A percentile compares a stretch with the other conserved stretches of the same genome.
Conservation (phyloP, 2,329 filamentous ascomycete species). For the Tolypocladium tropicale region DNA sequence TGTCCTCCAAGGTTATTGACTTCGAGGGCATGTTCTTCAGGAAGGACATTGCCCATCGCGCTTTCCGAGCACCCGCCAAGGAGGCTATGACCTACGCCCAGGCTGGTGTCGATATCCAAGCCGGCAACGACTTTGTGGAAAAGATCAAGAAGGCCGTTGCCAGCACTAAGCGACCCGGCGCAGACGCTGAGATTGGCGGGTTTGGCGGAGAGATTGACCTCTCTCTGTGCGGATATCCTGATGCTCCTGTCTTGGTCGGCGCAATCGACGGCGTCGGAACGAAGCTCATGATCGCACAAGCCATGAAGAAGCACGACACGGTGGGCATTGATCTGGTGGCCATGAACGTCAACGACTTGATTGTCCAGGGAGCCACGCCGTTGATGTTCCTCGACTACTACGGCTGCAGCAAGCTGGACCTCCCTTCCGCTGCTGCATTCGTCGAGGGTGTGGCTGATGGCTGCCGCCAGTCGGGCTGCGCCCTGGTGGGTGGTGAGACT, state of each 20-base stretch:
- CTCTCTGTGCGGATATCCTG: conserved; percentile 59
- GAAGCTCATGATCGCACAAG: conserved; percentile 92
- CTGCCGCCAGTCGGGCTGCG: conserved; percentile 75
- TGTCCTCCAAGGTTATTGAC: conserved; percentile 55
- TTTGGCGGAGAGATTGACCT: conserved; percentile 66
- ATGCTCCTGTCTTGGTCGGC: conserved; percentile 75
- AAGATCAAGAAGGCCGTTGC: conserved; percentile 86
- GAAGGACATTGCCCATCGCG: conserved; percentile 81
- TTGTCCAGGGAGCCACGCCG: conserved; percentile 90
- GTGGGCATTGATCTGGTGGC: conserved; percentile 95
- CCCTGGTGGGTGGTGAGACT: conserved; percentile 92
- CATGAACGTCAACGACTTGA: conserved; percentile 97
- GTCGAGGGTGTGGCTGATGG: conserved; percentile 84
- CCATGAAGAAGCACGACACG: conserved; percentile 81
- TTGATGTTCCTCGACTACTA: conserved; percentile 98
- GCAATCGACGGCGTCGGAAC: conserved; percentile 95
- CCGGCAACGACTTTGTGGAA: conserved; percentile 85
- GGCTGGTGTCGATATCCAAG: conserved; percentile 88
- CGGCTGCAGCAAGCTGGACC: conserved; percentile 79
- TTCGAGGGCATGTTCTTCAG: conserved; percentile 89
- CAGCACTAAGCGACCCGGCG: conserved; percentile 73
- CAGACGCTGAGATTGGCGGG: conserved; percentile 87
- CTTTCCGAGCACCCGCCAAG: conserved; percentile 40
- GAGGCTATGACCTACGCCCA: conserved; percentile 77
- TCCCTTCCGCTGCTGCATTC: conserved; percentile 70